phyloP scores from a whole-genome alignment of 495 filamentous ascomycete species.

The Penicillium waksmanii region DNA sequence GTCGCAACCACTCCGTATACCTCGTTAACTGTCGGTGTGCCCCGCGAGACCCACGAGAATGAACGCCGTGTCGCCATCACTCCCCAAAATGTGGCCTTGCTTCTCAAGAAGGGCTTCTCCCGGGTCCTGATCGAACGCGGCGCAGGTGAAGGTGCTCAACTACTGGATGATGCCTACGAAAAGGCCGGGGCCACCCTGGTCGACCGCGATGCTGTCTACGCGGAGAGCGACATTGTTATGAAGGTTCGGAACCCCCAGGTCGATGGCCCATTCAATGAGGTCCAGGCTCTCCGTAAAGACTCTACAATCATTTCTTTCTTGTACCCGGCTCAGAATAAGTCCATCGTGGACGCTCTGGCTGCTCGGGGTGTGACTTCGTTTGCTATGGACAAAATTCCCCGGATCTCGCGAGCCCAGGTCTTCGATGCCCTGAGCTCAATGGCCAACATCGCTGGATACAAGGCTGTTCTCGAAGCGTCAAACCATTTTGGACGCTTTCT shows the following conservation, averaged over 20 bases:
- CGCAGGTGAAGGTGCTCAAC: slow-evolving; percentile 73
- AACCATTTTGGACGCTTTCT: slow-evolving; percentile 82
- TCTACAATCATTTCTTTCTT: slow-evolving; percentile 75
- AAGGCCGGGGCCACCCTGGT: slow-evolving; percentile 72
- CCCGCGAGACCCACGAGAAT: slow-evolving; percentile 68
- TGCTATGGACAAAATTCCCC: slow-evolving; percentile 84
- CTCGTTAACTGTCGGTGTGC: slow-evolving; percentile 69
- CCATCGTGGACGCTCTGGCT: slow-evolving; percentile 68
- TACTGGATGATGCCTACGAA: slow-evolving; percentile 71
- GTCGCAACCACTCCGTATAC: slow-evolving; percentile 68
- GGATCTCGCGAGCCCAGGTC: slow-evolving; percentile 78
- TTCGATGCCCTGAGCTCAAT: slow-evolving; percentile 79
- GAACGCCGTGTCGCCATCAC: slow-evolving; percentile 81
- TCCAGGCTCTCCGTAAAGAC: slow-evolving; percentile 61
- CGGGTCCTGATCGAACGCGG: slow-evolving; percentile 74
- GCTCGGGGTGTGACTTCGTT: slow-evolving; percentile 66
- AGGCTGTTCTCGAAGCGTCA: slow-evolving; percentile 79
- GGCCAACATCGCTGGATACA: slow-evolving; percentile 89
- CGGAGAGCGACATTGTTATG: slow-evolving; percentile 71
- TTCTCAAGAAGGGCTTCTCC: slow-evolving; percentile 78
- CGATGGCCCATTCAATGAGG: slow-evolving; percentile 56
- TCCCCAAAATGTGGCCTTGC: slow-evolving; percentile 73
- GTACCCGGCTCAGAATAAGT: slow-evolving; percentile 72
- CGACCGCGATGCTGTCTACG: slow-evolving; percentile 64
- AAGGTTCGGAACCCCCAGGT: slow-evolving; percentile 74